phyloP scores from a whole-genome alignment of 2,329 filamentous ascomycete genomes.

The Volutella citrinella region DNA sequence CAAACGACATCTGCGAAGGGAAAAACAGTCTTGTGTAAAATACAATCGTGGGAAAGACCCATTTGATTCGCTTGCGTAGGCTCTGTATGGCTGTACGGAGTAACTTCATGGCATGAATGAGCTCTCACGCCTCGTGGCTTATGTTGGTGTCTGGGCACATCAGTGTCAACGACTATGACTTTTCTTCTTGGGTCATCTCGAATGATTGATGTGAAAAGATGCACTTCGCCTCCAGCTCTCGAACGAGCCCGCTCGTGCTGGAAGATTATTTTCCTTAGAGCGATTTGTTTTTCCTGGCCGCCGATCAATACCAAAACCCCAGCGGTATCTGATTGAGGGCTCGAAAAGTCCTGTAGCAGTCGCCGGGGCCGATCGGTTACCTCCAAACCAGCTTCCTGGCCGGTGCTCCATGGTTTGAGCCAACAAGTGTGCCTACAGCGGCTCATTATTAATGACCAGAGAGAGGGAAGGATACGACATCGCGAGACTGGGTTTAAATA shows the following conservation, averaged over 20 bases:
- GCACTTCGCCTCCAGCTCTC: constrained; percentile 6
- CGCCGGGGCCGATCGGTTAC: constrained; percentile 11
- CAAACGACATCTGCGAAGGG: constrained; percentile 15
- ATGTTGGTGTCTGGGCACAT: not conserved
- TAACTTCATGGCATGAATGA: constrained; percentile 4
- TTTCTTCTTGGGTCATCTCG: not conserved
- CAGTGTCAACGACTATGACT: constrained; percentile 9
- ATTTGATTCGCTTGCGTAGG: not conserved
- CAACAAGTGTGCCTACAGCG: constrained; percentile 11
- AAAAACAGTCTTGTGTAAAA: constrained; percentile 9
- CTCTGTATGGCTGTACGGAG: not conserved
- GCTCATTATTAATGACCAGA: constrained; percentile 4
- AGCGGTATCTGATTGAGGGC: constrained; percentile 5
- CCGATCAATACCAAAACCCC: constrained; percentile 9
- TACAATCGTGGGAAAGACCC: not conserved
- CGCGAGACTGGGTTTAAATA: too few species aligned
- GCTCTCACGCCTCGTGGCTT: constrained; percentile 1
- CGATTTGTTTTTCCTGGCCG: constrained; percentile 9
- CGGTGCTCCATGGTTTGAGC: constrained; percentile 9
- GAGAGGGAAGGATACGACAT: too few species aligned
- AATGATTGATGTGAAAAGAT: constrained; percentile 8
- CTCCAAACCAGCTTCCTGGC: constrained; percentile 6
- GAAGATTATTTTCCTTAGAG: constrained; percentile 5
- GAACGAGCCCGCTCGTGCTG: constrained; percentile 3
- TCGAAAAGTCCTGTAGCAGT: constrained; percentile 6